Percentiles rank a stretch among this genome's conserved stretches.
phyloP scores from a whole-genome alignment of 371 early-diverging fungal genomes.

The Mucor irregularis region DNA sequence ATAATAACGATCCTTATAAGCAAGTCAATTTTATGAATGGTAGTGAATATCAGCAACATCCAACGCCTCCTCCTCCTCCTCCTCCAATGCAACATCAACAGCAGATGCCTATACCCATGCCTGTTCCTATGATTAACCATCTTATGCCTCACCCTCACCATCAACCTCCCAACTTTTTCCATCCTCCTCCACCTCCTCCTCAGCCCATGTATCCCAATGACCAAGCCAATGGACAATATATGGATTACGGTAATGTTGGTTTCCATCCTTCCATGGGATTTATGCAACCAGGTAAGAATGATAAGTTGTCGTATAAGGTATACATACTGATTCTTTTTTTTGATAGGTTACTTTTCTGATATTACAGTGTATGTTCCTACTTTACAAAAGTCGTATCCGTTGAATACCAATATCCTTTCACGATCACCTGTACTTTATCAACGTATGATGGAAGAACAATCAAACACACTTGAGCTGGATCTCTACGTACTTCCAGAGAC shows the following conservation, averaged over 20 bases:
- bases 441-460: conserved; percentile 29
- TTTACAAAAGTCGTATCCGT: conserved; percentile 30
- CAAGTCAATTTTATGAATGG: conserved; percentile 18
- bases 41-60: conserved; percentile 14
- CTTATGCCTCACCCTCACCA: conserved; percentile 16
- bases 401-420: conserved; percentile 32
- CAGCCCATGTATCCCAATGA: conserved; percentile 25
- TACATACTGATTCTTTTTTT: background rate
- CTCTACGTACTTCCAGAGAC: conserved; percentile 32
- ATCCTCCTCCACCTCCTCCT: conserved; percentile 17
- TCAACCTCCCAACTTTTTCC: conserved; percentile 21
- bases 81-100: conserved; percentile 23
- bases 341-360: conserved; percentile 36
- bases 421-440: conserved; percentile 41
- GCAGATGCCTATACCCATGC: conserved; percentile 32
- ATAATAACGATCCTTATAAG: conserved; percentile 29
- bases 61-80: conserved; percentile 10
- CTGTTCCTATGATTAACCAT: conserved; percentile 28
- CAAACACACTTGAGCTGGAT: conserved; percentile 27
- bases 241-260: conserved; percentile 16
- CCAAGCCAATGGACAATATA: conserved; percentile 16
- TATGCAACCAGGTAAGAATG: conserved; percentile 16
- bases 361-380: conserved; percentile 37
- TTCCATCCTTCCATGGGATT: conserved; percentile 16
- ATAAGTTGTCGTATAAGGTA: background rate